Evolutionary conservation across 1,139 yeast genomes (phyloP).

Genomic region (Nematodospora anomalae): DNA sequence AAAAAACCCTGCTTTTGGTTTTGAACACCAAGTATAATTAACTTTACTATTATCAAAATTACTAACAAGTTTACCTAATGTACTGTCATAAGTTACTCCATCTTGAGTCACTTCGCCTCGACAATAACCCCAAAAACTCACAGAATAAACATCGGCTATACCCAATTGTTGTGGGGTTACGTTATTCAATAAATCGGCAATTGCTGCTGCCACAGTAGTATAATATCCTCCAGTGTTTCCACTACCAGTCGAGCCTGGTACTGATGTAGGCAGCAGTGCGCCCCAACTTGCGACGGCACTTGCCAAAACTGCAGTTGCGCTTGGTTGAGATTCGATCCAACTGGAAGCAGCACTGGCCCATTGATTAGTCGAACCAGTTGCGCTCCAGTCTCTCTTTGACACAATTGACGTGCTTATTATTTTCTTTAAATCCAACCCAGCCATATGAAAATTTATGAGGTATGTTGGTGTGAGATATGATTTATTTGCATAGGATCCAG

Average conservation of each 20-base stretch:
- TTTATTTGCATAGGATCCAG: constrained; percentile 43
- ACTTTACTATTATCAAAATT: constrained; percentile 34
- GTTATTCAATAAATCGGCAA: constrained; percentile 16
- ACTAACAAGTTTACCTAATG: constrained; percentile 12
- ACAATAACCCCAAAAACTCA: constrained; percentile 78
- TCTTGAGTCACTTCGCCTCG: constrained; percentile 40
- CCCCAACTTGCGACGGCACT: constrained; percentile 9
- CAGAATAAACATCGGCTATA: constrained; percentile 58
- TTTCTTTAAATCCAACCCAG: constrained; percentile 32
- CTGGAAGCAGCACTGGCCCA: constrained; percentile 5
- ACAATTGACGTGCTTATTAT: constrained; percentile 21
- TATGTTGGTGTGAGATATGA: constrained; percentile 38
- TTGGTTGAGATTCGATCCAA: background rate
- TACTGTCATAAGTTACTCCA: constrained; percentile 9
- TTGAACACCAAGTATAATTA: constrained; percentile 56
- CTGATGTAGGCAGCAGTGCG: constrained; percentile 1
- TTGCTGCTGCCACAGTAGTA: constrained; percentile 16
- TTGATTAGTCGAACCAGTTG: constrained; percentile 4
- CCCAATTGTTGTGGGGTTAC: constrained; percentile 40
- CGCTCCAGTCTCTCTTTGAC: constrained; percentile 9
- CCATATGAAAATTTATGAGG: constrained; percentile 38
- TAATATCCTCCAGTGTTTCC: constrained; percentile 12
- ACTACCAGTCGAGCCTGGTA: background rate
- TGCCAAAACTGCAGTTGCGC: constrained; percentile 8
- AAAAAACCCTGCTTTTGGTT: constrained; percentile 45